Conservation (phyloP, 176 grass and related monocot genomes). For the Hordeum vulgare region MorexV3_pseudomolecules_assembly NC_058524.1:184687532-184688031, state of each 20-base stretch:
- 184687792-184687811: too few species aligned
- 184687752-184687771: background rate
- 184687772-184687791: background rate
- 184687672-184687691: background rate
- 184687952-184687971: background rate
- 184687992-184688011: background rate
- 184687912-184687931: background rate
- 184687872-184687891: background rate
- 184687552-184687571: conserved; percentile 12
- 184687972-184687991: background rate
- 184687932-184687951: background rate
- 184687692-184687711: background rate
- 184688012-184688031: background rate
- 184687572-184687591: conserved; percentile 9
- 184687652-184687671: background rate
- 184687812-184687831: background rate
- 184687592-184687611: background rate
- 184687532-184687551: conserved; percentile 28
- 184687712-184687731: background rate
- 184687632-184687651: background rate
- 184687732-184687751: background rate
- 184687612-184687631: background rate
- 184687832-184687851: background rate
- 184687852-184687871: background rate
- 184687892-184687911: background rate